A percentile compares a stretch with the other conserved stretches of the same genome.
Evolutionary conservation across 2,329 filamentous ascomycete species (phyloP).

Genomic region (Colletotrichum sublineola): DNA sequence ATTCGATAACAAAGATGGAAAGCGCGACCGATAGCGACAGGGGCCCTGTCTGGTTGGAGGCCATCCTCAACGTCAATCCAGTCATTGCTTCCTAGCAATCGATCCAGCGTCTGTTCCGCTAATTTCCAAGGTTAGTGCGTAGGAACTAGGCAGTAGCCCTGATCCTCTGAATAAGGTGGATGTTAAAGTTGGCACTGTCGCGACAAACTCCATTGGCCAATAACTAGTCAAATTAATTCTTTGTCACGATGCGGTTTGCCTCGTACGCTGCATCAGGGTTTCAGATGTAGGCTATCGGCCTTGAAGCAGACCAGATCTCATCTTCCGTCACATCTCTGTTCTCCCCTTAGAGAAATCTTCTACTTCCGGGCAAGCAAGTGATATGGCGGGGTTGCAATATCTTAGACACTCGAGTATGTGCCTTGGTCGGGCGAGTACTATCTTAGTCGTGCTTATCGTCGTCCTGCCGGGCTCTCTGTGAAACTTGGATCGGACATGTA

Average conservation of each 20-base stretch:
- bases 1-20: not conserved
- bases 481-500: not conserved
- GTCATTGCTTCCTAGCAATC: not conserved
- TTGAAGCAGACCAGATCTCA: not conserved
- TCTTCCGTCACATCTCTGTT: not conserved
- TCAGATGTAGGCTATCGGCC: not conserved
- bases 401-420: not conserved
- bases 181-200: not conserved
- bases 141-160: not conserved
- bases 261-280: not conserved
- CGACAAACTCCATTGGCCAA: not conserved
- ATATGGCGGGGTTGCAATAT: not conserved
- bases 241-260: not conserved
- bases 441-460: not conserved
- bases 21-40: not conserved
- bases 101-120: not conserved
- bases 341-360: not conserved
- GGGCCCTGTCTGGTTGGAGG: not conserved
- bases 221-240: not conserved
- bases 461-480: not conserved
- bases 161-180: not conserved
- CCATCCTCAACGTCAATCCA: not conserved
- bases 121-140: not conserved
- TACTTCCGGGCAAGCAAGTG: not conserved
- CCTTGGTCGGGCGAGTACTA: not conserved